Evolutionary conservation across 148 eudicot species (phyloP).

Genomic region (Salicornia ramosissima): DNA sequence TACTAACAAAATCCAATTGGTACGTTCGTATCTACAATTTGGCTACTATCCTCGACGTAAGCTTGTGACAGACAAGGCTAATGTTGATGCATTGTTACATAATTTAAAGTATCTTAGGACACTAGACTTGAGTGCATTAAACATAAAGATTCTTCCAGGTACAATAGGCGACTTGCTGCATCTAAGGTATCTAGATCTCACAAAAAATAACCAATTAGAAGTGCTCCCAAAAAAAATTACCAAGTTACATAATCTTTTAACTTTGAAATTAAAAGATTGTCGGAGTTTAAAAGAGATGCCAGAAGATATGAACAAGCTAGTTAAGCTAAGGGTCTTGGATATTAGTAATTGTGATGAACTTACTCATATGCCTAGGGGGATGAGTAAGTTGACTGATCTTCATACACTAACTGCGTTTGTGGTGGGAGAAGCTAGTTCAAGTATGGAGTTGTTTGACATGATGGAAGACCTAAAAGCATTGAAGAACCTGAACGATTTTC

Average conservation of each 20-base stretch:
- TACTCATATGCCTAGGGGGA: too few relatives aligned
- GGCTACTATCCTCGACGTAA: too few relatives aligned
- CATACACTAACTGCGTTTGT: background rate
- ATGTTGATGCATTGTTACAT: background rate
- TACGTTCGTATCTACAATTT: too few relatives aligned
- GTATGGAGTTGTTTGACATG: too few relatives aligned
- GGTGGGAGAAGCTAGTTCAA: background rate
- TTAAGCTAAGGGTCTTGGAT: too few relatives aligned
- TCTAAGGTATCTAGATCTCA: slow-evolving; percentile 5
- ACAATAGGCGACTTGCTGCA: slow-evolving; percentile 8
- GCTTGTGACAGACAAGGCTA: too few relatives aligned
- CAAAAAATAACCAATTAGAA: background rate
- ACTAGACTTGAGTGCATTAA: background rate
- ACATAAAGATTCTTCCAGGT: background rate
- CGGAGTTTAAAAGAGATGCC: background rate
- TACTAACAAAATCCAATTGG: too few relatives aligned
- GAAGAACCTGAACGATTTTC: background rate
- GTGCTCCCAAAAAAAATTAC: background rate
- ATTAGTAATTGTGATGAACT: too few relatives aligned
- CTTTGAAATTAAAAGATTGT: background rate
- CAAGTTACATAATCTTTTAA: background rate
- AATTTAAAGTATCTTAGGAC: background rate
- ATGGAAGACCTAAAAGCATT: too few relatives aligned
- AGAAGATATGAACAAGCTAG: background rate
- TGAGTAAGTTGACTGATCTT: background rate